Evolutionary conservation across 2,329 filamentous ascomycete genomes (phyloP), one percentile per base, ranked within the genome.

Genomic region (Aspergillus ustus): DNA sequence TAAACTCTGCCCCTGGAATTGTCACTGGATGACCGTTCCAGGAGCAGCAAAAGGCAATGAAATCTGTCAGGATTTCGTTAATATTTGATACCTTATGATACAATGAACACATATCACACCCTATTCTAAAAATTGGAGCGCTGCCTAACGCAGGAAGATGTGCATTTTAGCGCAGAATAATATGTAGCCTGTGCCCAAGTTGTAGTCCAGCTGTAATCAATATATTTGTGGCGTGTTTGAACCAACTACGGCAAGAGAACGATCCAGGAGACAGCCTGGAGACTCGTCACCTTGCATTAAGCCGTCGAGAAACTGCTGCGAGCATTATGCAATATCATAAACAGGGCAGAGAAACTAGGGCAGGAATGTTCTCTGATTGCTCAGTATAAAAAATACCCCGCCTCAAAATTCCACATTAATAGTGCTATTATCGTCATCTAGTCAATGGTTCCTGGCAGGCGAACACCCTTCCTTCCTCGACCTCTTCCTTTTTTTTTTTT

Each of bases 51-150:
- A 57, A 61, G 6, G 19, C 20, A 57, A 58, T 45, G 31, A 61
- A 44, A 54, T 58, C 29, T 49, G 50, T 19, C 29, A 19, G 17
- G 50, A 57, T 58, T 61, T 57, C 48, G 44, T 61, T 45, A 49
- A 48, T 52, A 37, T 54, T 61, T 55, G 54, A 61, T 61, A 61
- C 59, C 59, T 57, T 19, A 61, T 52, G 45, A 61, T 54, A 57
- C 31, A 61, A 61, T 56, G 60, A 59, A 40, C n/a, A 37, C 51
- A 48, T 25, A 34, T 29, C 13, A 51, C 25, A 52, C 22, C 20
- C 11, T 29, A 25, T 37, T 40, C 37, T 20, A 5, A 54, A 45
- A 5, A 44, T 17, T n/a, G 6, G 22, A 9, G 43, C 13, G 9
- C 28, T 45, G 4, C 7, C 15, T 37, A 37, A 40, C 37, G 17